Conservation (phyloP, 1,284 basidiomycete species). For the Rhodotorula glutinis region DNA sequence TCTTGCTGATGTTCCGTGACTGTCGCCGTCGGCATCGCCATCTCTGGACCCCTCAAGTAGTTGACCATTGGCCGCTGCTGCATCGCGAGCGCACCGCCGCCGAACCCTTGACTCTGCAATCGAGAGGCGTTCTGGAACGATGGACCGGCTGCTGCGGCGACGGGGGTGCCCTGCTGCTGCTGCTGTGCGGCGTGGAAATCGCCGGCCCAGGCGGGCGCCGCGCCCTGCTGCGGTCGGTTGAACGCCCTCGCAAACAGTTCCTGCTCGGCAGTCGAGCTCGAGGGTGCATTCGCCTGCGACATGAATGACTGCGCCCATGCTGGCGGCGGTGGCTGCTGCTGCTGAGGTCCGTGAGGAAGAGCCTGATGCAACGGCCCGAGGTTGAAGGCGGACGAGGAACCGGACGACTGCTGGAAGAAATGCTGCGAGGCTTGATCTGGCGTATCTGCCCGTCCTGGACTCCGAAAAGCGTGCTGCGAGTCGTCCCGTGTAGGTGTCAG, state of each 20-base stretch:
- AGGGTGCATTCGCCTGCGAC: background rate
- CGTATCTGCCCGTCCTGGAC: too few species aligned
- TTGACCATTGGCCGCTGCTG: background rate
- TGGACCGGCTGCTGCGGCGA: background rate
- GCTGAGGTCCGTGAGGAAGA: too few species aligned
- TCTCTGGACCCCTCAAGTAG: background rate
- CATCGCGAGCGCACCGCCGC: background rate
- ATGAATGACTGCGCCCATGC: conserved; percentile 16
- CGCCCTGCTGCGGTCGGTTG: conserved; percentile 52
- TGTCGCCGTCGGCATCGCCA: background rate
- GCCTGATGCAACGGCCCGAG: conserved; percentile 32
- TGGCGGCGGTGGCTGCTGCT: conserved; percentile 16
- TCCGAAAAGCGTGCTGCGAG: conserved; percentile 21
- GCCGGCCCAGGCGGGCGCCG: conserved; percentile 43
- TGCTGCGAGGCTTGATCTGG: conserved; percentile 30
- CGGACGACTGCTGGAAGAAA: conserved; percentile 29
- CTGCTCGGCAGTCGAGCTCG: conserved; percentile 3
- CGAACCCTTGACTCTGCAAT: conserved; percentile 19
- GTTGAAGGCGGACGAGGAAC: conserved; percentile 23
- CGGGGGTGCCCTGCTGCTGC: background rate
- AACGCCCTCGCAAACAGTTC: conserved; percentile 24
- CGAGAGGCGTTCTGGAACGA: conserved; percentile 10
- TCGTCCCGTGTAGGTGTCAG: background rate
- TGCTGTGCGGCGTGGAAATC: conserved; percentile 5
- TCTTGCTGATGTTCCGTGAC: background rate